Conservation (phyloP, 1,139 yeast species). For the Suhomyces kunorum region DNA sequence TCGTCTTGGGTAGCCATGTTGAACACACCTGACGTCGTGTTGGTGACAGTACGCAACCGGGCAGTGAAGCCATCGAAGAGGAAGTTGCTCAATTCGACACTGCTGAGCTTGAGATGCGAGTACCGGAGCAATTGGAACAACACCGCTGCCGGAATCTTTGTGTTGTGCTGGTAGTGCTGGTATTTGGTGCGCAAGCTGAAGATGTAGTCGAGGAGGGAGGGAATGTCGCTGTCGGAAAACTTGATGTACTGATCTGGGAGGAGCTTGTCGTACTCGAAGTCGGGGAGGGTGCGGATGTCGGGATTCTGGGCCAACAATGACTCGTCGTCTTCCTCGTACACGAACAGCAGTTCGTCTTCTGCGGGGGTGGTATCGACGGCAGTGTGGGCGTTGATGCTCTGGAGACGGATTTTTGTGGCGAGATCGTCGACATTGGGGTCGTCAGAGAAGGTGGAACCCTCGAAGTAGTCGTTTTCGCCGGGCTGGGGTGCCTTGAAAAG, state of each 20-base stretch:
- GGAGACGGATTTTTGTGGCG: slow-evolving; percentile 47
- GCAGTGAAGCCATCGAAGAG: slow-evolving; percentile 62
- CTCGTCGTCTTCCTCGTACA: slow-evolving; percentile 39
- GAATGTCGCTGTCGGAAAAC: slow-evolving; percentile 68
- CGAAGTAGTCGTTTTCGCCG: slow-evolving; percentile 20
- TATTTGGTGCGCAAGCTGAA: slow-evolving; percentile 41
- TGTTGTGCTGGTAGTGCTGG: slow-evolving; percentile 47
- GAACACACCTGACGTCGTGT: slow-evolving; percentile 61
- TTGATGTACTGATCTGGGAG: slow-evolving; percentile 52
- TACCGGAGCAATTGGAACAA: slow-evolving; percentile 67
- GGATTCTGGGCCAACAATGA: slow-evolving; percentile 33
- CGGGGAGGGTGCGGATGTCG: slow-evolving; percentile 30
- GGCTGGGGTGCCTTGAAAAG: slow-evolving; percentile 26
- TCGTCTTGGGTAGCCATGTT: slow-evolving; percentile 40
- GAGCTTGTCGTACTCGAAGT: slow-evolving; percentile 50
- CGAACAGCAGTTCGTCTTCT: slow-evolving; percentile 26
- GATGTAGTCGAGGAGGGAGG: slow-evolving; percentile 57
- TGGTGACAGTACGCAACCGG: slow-evolving; percentile 58
- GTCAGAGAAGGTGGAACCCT: slow-evolving; percentile 23
- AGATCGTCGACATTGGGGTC: slow-evolving; percentile 45
- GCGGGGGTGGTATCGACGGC: slow-evolving; percentile 20
- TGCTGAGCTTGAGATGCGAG: slow-evolving; percentile 56
- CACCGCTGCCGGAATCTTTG: slow-evolving; percentile 68
- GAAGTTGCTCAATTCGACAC: slow-evolving; percentile 55
- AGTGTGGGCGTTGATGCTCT: slow-evolving; percentile 40